Conservation (phyloP, 768 basidiomycete species). For the Lactarius sp. region DNA sequence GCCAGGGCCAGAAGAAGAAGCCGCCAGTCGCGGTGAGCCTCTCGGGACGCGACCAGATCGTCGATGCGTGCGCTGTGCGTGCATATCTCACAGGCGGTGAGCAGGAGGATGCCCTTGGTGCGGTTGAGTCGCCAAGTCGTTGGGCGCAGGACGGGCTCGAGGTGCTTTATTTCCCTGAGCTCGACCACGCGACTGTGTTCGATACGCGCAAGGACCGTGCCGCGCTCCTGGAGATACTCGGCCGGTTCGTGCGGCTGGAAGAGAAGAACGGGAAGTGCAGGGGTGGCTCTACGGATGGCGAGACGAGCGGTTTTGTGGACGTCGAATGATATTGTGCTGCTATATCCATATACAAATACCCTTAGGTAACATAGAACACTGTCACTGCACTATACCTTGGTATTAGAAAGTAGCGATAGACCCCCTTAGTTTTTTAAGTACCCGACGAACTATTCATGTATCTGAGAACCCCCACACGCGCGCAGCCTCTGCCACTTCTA, state of each 20-base stretch:
- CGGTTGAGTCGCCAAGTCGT: neutral
- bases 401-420: neutral
- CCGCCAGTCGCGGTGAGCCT: constrained; percentile 35
- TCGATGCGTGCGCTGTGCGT: constrained; percentile 37
- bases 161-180: constrained; percentile 36
- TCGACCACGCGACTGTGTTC: constrained; percentile 43
- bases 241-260: constrained; percentile 30
- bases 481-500: neutral
- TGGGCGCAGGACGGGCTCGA: constrained; percentile 35
- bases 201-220: constrained; percentile 30
- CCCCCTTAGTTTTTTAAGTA: neutral
- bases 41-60: constrained; percentile 41
- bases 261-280: neutral
- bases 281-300: neutral
- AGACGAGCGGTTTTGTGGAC: neutral
- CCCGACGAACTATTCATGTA: neutral
- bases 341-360: neutral
- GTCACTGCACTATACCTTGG: neutral
- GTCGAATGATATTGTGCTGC: neutral
- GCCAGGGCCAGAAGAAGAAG: constrained; percentile 2
- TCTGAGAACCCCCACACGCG: constrained; percentile 14
- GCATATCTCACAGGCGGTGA: constrained; percentile 38
- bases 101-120: constrained; percentile 17
- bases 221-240: constrained; percentile 33
- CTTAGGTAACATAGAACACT: neutral